Base-by-base conservation (phyloP, 495 filamentous ascomycete genomes). In the Filosporella fistucella region DNA sequence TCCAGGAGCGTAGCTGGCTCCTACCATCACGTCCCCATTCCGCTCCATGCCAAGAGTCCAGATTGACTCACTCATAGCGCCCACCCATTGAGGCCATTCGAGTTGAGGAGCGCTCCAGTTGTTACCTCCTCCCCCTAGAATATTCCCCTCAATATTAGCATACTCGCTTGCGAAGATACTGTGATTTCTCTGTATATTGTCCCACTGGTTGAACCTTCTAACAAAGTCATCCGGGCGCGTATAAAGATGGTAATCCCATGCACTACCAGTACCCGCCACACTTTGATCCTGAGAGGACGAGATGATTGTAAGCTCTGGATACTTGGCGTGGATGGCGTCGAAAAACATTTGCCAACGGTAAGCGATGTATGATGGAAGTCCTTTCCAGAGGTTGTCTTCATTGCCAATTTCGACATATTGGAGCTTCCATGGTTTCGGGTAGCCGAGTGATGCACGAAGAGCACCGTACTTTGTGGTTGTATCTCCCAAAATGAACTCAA, bases 31-130 rank as follows among this genome's bases (percentile, higher is more conserved):
- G 40, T 82, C 74, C 9, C 73, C 68, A 56, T 82, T 82, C 30
- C 76, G 57, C 62, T 84, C 78, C 12, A 71, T 63, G 6, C 75
- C 78, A 30, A 82, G 68, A 56, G 78, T 68, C 43, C 71, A 81
- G 9, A 80, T 66, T 0, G 75, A 74, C 54, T 84, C 78, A 12
- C 63, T 62, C 24, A 77, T 75, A 30, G 68, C 69, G 65, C 30
- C 68, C 21, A 30, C 40, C 54, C 60, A 63, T 54, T 48, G 56
- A 33, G 35, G 57, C 34, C 29, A 46, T 45, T 24, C 50, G 50
- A 36, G 36, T 47, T 38, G 49, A 40, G 34, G 52, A 40, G 12
- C 54, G 57, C 13, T 68, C 55, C 55, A 57, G 23, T 57, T 26
- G 1, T 28, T 32, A 11, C 49, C 67, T 54, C 7, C 61, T 53